These are phyloP conservation scores for Nigrospora sphaerica DNA, from an alignment of 2,329 filamentous ascomycete species.

Conservation along the genomic window DNA sequence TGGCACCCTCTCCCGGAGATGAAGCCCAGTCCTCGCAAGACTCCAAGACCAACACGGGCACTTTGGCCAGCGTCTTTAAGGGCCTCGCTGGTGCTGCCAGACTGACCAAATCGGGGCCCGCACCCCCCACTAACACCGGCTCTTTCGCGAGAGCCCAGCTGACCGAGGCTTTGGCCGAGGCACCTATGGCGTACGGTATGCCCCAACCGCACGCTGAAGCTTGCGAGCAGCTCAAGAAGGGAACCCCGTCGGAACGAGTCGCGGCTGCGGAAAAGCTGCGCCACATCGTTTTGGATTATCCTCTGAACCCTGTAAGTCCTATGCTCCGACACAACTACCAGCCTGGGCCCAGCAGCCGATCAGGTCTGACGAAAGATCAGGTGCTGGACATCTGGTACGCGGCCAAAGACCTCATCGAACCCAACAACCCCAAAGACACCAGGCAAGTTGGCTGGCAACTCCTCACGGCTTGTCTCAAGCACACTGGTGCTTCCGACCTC, in stretches of 20 bases:
- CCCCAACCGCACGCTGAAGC: conserved; percentile 46
- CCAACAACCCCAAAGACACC: conserved; percentile 42
- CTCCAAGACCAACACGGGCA: conserved; percentile 41
- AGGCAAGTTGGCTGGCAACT: conserved; percentile 59
- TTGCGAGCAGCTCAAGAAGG: conserved; percentile 47
- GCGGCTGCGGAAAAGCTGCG: conserved; percentile 51
- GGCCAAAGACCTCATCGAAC: conserved; percentile 57
- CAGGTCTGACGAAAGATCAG: background rate
- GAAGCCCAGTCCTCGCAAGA: conserved; percentile 44
- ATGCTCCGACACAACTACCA: background rate
- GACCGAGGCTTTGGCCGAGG: conserved; percentile 36
- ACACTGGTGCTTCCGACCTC: conserved; percentile 55
- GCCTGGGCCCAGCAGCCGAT: too few species aligned
- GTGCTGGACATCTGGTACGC: conserved; percentile 59
- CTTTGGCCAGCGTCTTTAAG: conserved; percentile 58
- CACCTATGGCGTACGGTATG: conserved; percentile 32
- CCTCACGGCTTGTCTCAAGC: conserved; percentile 57
- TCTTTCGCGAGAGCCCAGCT: conserved; percentile 27
- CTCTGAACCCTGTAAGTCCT: conserved; percentile 39
- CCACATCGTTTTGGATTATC: conserved; percentile 49
- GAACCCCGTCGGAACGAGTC: conserved; percentile 44
- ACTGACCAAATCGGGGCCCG: conserved; percentile 42
- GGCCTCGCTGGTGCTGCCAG: conserved; percentile 48
- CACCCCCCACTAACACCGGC: conserved; percentile 31
- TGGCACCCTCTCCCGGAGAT: conserved; percentile 56